Conservation (phyloP, 108 stramenopile species). For the Nannochloropsis gaditana region DNA sequence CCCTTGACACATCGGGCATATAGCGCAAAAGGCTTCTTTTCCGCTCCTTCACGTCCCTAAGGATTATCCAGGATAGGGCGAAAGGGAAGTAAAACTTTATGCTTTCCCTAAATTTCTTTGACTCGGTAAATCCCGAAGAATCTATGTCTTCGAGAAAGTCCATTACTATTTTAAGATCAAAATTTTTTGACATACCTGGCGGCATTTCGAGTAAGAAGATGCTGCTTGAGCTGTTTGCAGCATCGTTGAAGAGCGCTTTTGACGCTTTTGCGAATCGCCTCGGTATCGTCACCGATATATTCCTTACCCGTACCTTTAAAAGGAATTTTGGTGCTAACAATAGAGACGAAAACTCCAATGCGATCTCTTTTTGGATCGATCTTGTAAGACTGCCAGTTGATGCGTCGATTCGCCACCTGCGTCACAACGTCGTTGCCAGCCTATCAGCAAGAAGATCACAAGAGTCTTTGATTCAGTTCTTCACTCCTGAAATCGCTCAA, state of each 20-base stretch:
- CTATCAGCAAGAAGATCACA: neutral
- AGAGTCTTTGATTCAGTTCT: neutral
- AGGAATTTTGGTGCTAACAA: conserved; percentile 91
- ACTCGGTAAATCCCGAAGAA: no score
- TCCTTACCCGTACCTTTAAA: conserved; percentile 98
- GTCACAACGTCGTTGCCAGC: conserved; percentile 89
- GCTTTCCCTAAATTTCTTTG: no score
- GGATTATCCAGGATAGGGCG: no score
- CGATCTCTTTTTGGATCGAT: conserved; percentile 87
- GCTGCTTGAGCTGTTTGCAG: conserved; percentile 34
- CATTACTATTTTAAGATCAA: neutral
- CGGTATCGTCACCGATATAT: conserved; percentile 57
- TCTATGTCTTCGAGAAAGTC: no score
- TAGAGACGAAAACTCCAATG: conserved; percentile 88
- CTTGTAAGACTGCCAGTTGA: conserved; percentile 85
- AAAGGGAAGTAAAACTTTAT: neutral
- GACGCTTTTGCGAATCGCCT: conserved; percentile 49
- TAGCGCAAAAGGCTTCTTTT: conserved; percentile 26
- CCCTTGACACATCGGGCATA: conserved; percentile 50
- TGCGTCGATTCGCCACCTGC: conserved; percentile 60
- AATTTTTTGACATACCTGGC: conserved; percentile 22
- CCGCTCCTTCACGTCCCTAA: neutral
- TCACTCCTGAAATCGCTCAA: no score
- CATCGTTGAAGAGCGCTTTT: conserved; percentile 49
- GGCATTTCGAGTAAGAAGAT: conserved; percentile 41